Evolutionary conservation across 2,329 filamentous ascomycete genomes (phyloP).

Genomic region (Fusarium hostae): DNA sequence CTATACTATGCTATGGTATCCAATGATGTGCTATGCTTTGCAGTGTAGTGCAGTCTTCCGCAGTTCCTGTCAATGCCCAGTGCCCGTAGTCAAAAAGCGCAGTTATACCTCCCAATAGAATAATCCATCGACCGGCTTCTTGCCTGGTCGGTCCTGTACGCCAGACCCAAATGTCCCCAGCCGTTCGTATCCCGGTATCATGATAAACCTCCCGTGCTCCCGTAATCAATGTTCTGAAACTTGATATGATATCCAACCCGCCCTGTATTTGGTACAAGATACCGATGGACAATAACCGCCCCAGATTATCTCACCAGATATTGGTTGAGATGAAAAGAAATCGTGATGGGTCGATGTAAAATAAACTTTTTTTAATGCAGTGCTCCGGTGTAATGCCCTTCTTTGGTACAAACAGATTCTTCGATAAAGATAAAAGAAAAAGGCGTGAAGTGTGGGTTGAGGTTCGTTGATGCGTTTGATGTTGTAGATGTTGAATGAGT

Average conservation of each 20-base stretch:
- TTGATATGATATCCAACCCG: slow-evolving; percentile 48
- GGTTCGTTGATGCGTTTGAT: slow-evolving; percentile 29
- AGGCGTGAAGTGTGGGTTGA: slow-evolving; percentile 38
- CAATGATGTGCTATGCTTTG: slow-evolving; percentile 45
- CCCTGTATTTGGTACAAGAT: slow-evolving; percentile 49
- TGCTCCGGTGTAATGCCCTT: slow-evolving; percentile 61
- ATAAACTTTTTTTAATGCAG: slow-evolving; percentile 58
- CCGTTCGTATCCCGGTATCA: slow-evolving; percentile 48
- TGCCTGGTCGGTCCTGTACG: slow-evolving; percentile 44
- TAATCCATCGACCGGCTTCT: slow-evolving; percentile 39
- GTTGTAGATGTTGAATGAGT: slow-evolving; percentile 46
- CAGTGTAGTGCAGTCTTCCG: slow-evolving; percentile 46
- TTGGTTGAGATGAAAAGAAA: slow-evolving; percentile 33
- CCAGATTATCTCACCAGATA: slow-evolving; percentile 33
- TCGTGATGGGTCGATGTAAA: slow-evolving; percentile 41
- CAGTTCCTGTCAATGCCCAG: slow-evolving; percentile 42
- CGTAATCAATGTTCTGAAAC: slow-evolving; percentile 51
- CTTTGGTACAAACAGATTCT: slow-evolving; percentile 55
- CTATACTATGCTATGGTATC: slow-evolving; percentile 46
- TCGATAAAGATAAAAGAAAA: slow-evolving; percentile 40
- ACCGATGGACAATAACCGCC: slow-evolving; percentile 40
- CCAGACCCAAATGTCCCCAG: slow-evolving; percentile 40
- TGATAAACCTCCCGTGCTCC: slow-evolving; percentile 47
- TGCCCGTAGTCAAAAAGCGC: slow-evolving; percentile 37
- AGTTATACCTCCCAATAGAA: slow-evolving; percentile 39